phyloP scores from a whole-genome alignment of 352 stramenopile species.

The Phytophthora fragariae region DNA sequence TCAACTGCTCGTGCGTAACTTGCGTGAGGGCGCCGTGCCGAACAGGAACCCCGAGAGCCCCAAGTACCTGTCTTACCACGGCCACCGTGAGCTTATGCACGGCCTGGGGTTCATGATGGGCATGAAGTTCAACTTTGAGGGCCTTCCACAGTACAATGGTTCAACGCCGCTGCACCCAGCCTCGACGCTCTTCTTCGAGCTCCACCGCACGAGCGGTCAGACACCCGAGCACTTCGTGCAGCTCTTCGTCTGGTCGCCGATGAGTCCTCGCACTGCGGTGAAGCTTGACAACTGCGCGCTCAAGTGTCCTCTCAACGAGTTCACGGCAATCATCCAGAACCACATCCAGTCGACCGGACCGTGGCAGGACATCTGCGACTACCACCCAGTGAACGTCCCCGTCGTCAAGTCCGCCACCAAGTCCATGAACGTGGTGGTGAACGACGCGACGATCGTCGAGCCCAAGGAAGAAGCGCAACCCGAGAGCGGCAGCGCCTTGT shows the following conservation, averaged over 20 bases:
- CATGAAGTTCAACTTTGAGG: slow-evolving; percentile 82
- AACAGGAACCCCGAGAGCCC: slow-evolving; percentile 42
- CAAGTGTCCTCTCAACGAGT: slow-evolving; percentile 66
- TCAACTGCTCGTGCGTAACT: slow-evolving; percentile 66
- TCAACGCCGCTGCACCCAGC: slow-evolving; percentile 71
- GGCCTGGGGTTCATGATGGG: slow-evolving; percentile 82
- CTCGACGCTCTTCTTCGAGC: slow-evolving; percentile 81
- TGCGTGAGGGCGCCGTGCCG: slow-evolving; percentile 51
- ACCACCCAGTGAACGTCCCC: slow-evolving; percentile 58
- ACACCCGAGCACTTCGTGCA: slow-evolving; percentile 56
- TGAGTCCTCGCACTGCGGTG: slow-evolving; percentile 53
- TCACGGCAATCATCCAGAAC: slow-evolving; percentile 60
- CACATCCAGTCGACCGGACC: slow-evolving; percentile 67
- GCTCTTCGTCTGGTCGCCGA: slow-evolving; percentile 78
- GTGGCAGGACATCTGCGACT: slow-evolving; percentile 80
- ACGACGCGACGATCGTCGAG: slow-evolving; percentile 37
- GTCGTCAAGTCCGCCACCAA: slow-evolving; percentile 27
- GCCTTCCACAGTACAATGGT: slow-evolving; percentile 66
- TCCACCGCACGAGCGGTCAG: slow-evolving; percentile 45
- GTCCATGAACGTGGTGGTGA: slow-evolving; percentile 38
- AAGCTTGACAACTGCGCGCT: slow-evolving; percentile 69
- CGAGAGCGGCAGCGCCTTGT: slow-evolving; percentile 23
- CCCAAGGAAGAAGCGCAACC: slow-evolving; percentile 13
- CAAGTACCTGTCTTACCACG: slow-evolving; percentile 85
- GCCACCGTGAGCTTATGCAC: slow-evolving; percentile 83